phyloP scores from a whole-genome alignment of 495 filamentous ascomycete genomes.

The Talaromyces stipitatus region DNA sequence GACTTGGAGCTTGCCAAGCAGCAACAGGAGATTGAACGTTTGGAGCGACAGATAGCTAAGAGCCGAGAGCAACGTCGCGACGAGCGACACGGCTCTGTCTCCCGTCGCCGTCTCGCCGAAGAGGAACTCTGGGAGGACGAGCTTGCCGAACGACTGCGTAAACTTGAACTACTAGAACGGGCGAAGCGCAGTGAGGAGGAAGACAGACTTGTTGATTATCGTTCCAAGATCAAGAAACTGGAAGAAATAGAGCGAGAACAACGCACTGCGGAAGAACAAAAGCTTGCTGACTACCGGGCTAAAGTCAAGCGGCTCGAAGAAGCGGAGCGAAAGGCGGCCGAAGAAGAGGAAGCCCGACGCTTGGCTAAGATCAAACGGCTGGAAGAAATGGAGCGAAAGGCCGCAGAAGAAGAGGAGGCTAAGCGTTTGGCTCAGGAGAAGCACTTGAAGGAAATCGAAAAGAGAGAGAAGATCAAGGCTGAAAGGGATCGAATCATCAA shows the following conservation, averaged over 20 bases:
- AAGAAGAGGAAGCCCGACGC: slow-evolving; percentile 19
- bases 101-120: slow-evolving; percentile 1
- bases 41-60: slow-evolving; percentile 36
- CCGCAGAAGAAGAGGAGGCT: slow-evolving; percentile 22
- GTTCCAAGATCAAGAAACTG: slow-evolving; percentile 20
- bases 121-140: slow-evolving; percentile 4
- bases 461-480: slow-evolving; percentile 22
- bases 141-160: slow-evolving; percentile 5
- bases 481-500: slow-evolving; percentile 13
- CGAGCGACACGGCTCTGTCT: background rate
- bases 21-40: slow-evolving; percentile 36
- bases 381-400: slow-evolving; percentile 23
- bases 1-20: slow-evolving; percentile 33
- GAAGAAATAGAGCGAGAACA: slow-evolving; percentile 26
- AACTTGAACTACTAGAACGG: slow-evolving; percentile 17
- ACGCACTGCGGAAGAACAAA: slow-evolving; percentile 23
- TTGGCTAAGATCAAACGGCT: slow-evolving; percentile 20
- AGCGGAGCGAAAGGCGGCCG: slow-evolving; percentile 21
- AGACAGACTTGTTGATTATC: slow-evolving; percentile 20
- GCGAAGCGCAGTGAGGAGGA: slow-evolving; percentile 25
- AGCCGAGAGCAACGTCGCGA: slow-evolving; percentile 18
- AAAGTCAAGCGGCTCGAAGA: slow-evolving; percentile 26
- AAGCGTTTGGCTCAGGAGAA: slow-evolving; percentile 16
- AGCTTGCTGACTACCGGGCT: slow-evolving; percentile 19
- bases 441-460: slow-evolving; percentile 14